These are phyloP conservation scores for Megacollybia marginata DNA, from an alignment of 768 basidiomycete genomes.

Conservation along the genomic window DNA sequence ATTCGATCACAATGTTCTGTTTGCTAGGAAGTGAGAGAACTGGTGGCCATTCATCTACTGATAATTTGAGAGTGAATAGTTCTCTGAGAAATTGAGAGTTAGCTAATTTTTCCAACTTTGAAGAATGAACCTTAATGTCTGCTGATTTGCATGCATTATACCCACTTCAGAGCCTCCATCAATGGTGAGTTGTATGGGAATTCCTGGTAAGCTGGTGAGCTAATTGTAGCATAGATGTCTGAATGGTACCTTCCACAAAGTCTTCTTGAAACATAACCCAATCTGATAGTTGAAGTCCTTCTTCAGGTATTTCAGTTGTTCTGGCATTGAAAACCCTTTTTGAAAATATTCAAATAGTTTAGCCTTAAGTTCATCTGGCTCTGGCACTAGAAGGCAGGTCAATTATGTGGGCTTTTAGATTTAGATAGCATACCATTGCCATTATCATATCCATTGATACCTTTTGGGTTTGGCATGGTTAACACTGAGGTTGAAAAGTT, in stretches of 20 bases:
- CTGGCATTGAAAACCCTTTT: too few relatives aligned
- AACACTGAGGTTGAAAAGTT: too few relatives aligned
- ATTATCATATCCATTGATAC: too few relatives aligned
- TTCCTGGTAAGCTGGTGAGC: not conserved
- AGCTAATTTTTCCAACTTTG: not conserved
- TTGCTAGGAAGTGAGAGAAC: not conserved
- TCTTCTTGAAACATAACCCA: conserved; percentile 1
- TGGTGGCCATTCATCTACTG: not conserved
- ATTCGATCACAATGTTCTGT: not conserved
- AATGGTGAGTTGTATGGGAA: conserved; percentile 3
- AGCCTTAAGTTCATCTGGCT: too few relatives aligned
- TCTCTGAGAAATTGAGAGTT: not conserved
- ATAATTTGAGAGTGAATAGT: not conserved
- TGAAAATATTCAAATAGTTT: too few relatives aligned
- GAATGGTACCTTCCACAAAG: not conserved
- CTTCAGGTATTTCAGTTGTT: too few relatives aligned
- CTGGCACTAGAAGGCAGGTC: too few relatives aligned
- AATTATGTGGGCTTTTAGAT: too few relatives aligned
- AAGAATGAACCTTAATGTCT: not conserved
- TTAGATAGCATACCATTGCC: too few relatives aligned
- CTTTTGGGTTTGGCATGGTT: too few relatives aligned
- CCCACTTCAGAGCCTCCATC: conserved; percentile 3
- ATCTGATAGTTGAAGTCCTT: too few relatives aligned
- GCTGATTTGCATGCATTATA: not conserved
- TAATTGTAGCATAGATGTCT: not conserved